These are phyloP conservation scores for Xylaria sp. DNA, from an alignment of 2,329 filamentous ascomycete species.

Conservation along the genomic window DNA sequence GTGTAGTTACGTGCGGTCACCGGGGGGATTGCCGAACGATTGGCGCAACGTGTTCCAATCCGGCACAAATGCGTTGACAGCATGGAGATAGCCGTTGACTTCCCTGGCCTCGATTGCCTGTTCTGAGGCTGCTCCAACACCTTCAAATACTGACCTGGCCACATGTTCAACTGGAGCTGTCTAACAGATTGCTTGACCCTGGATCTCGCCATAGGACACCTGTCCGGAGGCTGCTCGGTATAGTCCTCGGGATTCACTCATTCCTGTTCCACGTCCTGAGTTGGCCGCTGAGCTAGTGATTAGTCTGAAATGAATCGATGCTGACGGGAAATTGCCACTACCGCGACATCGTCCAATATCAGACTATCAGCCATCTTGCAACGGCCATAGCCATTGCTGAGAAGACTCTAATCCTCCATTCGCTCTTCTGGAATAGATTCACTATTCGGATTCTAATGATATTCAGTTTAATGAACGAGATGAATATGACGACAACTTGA, in stretches of 20 bases:
- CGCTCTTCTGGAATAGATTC: constrained; percentile 52
- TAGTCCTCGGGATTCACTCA: constrained; percentile 65
- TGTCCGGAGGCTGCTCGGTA: constrained; percentile 60
- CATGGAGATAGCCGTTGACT: constrained; percentile 57
- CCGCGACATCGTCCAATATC: constrained; percentile 54
- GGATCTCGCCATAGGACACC: constrained; percentile 58
- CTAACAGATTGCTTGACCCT: constrained; percentile 56
- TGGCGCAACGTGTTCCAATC: constrained; percentile 54
- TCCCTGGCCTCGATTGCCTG: constrained; percentile 43
- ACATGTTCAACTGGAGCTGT: constrained; percentile 63
- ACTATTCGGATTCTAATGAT: constrained; percentile 47
- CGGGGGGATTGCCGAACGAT: constrained; percentile 54
- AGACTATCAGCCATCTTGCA: constrained; percentile 56
- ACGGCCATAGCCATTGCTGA: constrained; percentile 53
- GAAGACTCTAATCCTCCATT: constrained; percentile 49
- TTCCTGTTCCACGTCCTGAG: constrained; percentile 63
- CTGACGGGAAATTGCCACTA: constrained; percentile 51
- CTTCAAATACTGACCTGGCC: constrained; percentile 58
- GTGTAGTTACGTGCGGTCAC: constrained; percentile 56
- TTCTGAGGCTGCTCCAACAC: constrained; percentile 50
- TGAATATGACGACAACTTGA: constrained; percentile 49
- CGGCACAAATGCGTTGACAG: constrained; percentile 56
- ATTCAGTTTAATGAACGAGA: constrained; percentile 55
- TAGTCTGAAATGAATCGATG: constrained; percentile 58
- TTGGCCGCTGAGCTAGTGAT: constrained; percentile 54